Evolutionary conservation across 345 rosid genomes (phyloP), one percentile per base, ranked within the genome.

Genomic region (Brassica juncea): DNA sequence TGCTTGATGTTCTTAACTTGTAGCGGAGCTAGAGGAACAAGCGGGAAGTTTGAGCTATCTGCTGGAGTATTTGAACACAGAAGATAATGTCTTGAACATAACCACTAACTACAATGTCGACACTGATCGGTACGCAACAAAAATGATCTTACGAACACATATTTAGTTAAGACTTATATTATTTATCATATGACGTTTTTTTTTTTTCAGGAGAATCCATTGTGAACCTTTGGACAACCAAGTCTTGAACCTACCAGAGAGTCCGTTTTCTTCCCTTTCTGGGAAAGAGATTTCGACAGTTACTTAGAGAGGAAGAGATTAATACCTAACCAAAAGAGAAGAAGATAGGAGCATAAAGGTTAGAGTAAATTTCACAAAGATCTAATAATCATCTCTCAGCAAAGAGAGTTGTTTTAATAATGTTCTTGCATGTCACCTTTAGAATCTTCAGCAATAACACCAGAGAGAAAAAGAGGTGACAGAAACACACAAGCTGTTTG

Each of bases 211-310:
- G 54, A 70, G 57, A 31, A 64, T 58, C n/a, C 68, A 70, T 49
- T 69, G 79, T 28, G 83, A 80, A 35, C n/a, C 71, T 52, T 25
- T 80, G 71, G 82, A 90, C 85, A 86, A 82, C 82, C 89, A 86
- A 75, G 92, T 87, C 76, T 69, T 86, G 31, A 81, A 90, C 71
- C 95, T 92, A 79, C 99, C 99, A 0, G 97, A 95, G 74, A 92
- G 96, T 86, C 98, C 98, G 1, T 95, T 95, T 82, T 89, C 98
- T 47, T 77, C 90, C 72, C 73, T 85, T 11, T 78, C 82, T 25
- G 85, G 89, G 68, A 86, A 86, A 34, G 86, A 90, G 32, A 91
- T 92, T 80, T 89, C 97, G 7, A 88, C 90, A 64, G 90, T 73
- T 82, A 89, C 81, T 81, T 88, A 94, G 70, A 2, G 93, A 72